These are phyloP conservation scores for Eutrema heterophyllum DNA, from an alignment of 345 rosid species.

Conservation along the genomic window DNA sequence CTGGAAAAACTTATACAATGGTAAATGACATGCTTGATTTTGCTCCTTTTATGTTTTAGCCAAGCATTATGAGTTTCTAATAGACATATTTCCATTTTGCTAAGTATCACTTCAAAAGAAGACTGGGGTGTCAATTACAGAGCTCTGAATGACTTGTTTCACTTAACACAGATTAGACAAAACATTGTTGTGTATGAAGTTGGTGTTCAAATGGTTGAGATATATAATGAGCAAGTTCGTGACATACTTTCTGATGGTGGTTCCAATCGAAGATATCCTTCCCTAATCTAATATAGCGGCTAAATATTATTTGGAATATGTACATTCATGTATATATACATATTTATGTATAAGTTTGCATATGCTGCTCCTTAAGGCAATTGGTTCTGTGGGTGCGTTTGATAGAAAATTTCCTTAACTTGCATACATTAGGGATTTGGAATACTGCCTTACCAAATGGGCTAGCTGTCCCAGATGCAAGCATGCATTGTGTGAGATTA, in stretches of 20 bases:
- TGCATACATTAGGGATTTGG: conserved; percentile 99
- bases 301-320: neutral
- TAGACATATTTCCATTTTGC: conserved; percentile 11
- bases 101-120: conserved; percentile 54
- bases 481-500: conserved; percentile 76
- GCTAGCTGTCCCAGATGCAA: conserved; percentile 96
- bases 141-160: conserved; percentile 91
- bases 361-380: neutral
- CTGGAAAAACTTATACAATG: conserved; percentile 99
- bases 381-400: neutral
- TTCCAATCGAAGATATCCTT: conserved; percentile 89
- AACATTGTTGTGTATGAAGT: conserved; percentile 71
- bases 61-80: conserved; percentile 4
- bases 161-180: conserved; percentile 65
- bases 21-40: conserved; percentile 33
- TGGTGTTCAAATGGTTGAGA: conserved; percentile 98
- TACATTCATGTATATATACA: neutral
- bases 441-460: conserved; percentile 90
- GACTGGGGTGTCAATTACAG: conserved; percentile 98
- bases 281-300: neutral
- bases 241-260: conserved; percentile 73
- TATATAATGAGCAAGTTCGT: conserved; percentile 98
- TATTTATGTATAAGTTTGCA: neutral
- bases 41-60: neutral
- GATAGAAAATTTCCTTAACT: conserved; percentile 46